Evolutionary conservation across 495 filamentous ascomycete species (phyloP), one percentile per base, ranked within the genome.

Genomic region (Podospora australis): DNA sequence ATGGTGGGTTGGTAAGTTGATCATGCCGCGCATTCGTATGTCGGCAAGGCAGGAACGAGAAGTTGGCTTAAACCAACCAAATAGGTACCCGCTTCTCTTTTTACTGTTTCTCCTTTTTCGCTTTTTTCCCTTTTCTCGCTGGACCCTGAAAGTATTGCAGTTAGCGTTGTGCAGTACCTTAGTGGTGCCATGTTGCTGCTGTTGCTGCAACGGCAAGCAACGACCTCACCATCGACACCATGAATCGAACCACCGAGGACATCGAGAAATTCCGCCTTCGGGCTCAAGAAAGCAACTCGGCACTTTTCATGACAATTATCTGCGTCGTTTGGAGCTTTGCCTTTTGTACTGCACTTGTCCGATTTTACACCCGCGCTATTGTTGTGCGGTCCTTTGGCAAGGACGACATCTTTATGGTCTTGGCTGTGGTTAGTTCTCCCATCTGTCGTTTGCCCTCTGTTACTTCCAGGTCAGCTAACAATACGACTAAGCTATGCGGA

Each of bases 371-470:
- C 16, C 52, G 66, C 26, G 50, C 54, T 11, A 39, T 62, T 6
- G 52, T 70, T 13, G 53, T 64, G 38, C 62, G 68, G 13, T 57
- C 60, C 16, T 60, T 65, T 30, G 68, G 66, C 8, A 56, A 51
- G 30, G 68, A 70, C 52, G 68, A 81, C 54, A 74, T 69, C 38
- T 64, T 74, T 29, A 74, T 78, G 58, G 55, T 62, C 2, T 64
- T 74, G 4, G 43, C 62, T 5, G 57, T 59, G 46, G 61, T 64
- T 49, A 48, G 45, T 32, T 0, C 20, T 21, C 40, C 21, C 13
- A 17, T 44, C 44, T 26, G 19, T 23, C 10, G 9, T 39, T 13
- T 38, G 35, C 30, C 42, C 32, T 23, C 25, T 2, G 10, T 22
- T 13, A 22, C 8, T 30, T 25, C 25, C 11, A 14, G 13, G 11